These are phyloP conservation scores for Xylariaceae sp. DNA, from an alignment of 2,329 filamentous ascomycete species.

Conservation along the genomic window DNA sequence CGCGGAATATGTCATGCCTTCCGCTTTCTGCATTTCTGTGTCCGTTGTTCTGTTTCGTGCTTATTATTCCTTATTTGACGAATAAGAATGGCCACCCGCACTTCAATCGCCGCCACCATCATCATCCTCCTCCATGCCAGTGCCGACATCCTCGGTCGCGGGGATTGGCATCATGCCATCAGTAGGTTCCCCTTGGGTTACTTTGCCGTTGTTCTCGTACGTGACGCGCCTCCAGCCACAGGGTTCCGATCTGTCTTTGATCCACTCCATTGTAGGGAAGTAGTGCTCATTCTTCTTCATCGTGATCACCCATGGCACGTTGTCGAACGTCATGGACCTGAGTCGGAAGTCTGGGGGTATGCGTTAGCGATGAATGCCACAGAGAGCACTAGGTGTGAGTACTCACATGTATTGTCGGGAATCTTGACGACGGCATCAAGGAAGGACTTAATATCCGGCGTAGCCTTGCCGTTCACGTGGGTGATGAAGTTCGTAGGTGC, in stretches of 20 bases:
- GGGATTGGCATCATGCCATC: slow-evolving; percentile 39
- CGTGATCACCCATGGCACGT: slow-evolving; percentile 97
- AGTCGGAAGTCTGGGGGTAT: slow-evolving; percentile 72
- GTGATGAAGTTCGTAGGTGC: slow-evolving; percentile 97
- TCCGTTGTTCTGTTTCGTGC: too few species aligned
- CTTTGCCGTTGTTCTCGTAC: slow-evolving; percentile 50
- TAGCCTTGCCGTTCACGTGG: slow-evolving; percentile 85
- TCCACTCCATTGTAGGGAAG: slow-evolving; percentile 67
- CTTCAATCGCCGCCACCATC: background rate
- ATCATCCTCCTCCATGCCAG: slow-evolving; percentile 8
- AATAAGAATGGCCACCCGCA: too few species aligned
- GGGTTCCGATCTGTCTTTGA: slow-evolving; percentile 55
- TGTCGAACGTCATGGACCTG: slow-evolving; percentile 97
- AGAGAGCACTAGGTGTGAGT: background rate
- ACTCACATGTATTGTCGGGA: slow-evolving; percentile 84
- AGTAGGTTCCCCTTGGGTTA: slow-evolving; percentile 49
- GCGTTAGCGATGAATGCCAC: slow-evolving; percentile 13
- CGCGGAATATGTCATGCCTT: too few species aligned
- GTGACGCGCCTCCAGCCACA: slow-evolving; percentile 62
- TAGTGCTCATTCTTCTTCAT: slow-evolving; percentile 99
- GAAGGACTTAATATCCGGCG: slow-evolving; percentile 77
- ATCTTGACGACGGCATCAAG: slow-evolving; percentile 79
- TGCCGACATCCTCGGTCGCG: slow-evolving; percentile 32
- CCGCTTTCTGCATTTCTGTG: too few species aligned
- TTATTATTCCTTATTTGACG: too few species aligned